Evolutionary conservation across 2,329 filamentous ascomycete genomes (phyloP), one percentile per base, ranked within the genome.

Genomic region (Cercospora zeina): DNA sequence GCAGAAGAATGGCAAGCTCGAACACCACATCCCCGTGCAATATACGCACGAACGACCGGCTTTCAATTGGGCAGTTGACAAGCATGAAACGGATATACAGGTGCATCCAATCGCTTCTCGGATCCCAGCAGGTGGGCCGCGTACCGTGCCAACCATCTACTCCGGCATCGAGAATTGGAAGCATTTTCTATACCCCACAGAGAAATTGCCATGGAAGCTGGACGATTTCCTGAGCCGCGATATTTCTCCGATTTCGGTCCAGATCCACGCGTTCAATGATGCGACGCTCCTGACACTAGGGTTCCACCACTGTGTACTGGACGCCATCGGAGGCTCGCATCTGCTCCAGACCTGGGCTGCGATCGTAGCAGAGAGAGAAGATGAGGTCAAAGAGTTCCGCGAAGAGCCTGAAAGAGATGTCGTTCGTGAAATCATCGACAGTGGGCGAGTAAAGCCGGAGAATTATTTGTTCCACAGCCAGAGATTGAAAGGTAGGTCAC

Each of bases 1-100:
- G 21, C 11, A 57, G 54, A 59, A 21, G 19, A 19, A 49, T 13
- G 56, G 56, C 19, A 59, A 59, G 39, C 39, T 51, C 27, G 56
- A 59, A 19, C 42, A 47, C 39, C 56, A 59, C 24, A 50, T 59
- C 19, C 56, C 56, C 19, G 42, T 13, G 16, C 51, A 54, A 16
- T 54, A 54, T 19, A 36, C 27, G 8, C 14, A 34, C 3, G 51
- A 37, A 36, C 27, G 51, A 21, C 11, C 51, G n/a, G 31, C 39
- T 16, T 59, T 59, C 30, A 51, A 50, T n/a, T 49, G 56, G 45
- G 16, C 19, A 6, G 34, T 47, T n/a, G 21, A 49, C 10, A 27
- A 19, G 14, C 56, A 59, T 31, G 9, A 31, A 2, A 37, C 30
- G 8, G 14, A n/a, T 8, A 37, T 51, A 10, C 7, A 16, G 14